These are phyloP conservation scores for Zasmidium angulare DNA, from an alignment of 2,329 filamentous ascomycete species.

Conservation along the genomic window DNA sequence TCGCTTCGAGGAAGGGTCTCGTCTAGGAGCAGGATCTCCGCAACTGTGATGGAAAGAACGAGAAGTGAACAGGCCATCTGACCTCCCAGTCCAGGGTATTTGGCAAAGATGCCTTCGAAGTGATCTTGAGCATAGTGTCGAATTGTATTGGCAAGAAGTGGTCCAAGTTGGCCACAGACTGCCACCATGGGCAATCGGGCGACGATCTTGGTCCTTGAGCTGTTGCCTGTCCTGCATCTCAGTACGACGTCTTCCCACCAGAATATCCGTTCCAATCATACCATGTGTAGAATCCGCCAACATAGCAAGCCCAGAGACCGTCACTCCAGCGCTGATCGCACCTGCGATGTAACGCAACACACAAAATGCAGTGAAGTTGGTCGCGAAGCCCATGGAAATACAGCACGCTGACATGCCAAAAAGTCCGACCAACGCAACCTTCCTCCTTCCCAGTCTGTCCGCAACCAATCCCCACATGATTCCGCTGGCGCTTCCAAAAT, in stretches of 20 bases:
- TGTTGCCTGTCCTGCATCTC: background rate
- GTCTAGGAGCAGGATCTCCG: slow-evolving; percentile 41
- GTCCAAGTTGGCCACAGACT: slow-evolving; percentile 47
- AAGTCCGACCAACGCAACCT: slow-evolving; percentile 46
- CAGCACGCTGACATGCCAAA: slow-evolving; percentile 47
- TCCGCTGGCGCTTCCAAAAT: slow-evolving; percentile 46
- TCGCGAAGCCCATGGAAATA: slow-evolving; percentile 49
- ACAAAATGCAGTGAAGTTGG: slow-evolving; percentile 42
- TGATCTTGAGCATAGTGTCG: slow-evolving; percentile 43
- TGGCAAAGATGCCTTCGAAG: slow-evolving; percentile 39
- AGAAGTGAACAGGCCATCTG: slow-evolving; percentile 46
- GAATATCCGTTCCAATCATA: too few species aligned
- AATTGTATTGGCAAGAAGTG: slow-evolving; percentile 45
- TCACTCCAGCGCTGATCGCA: slow-evolving; percentile 44
- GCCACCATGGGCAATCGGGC: slow-evolving; percentile 46
- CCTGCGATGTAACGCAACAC: slow-evolving; percentile 46
- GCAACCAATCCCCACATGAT: slow-evolving; percentile 47
- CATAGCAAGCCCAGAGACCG: slow-evolving; percentile 49
- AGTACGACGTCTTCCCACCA: too few species aligned
- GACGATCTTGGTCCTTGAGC: slow-evolving; percentile 40
- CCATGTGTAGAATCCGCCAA: slow-evolving; percentile 40
- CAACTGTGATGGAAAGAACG: slow-evolving; percentile 42
- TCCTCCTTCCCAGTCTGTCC: slow-evolving; percentile 45
- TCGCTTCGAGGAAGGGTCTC: slow-evolving; percentile 27
- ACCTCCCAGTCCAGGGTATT: slow-evolving; percentile 43